phyloP scores from a whole-genome alignment of 108 stramenopile species.

The Ochromonas danica region DNA sequence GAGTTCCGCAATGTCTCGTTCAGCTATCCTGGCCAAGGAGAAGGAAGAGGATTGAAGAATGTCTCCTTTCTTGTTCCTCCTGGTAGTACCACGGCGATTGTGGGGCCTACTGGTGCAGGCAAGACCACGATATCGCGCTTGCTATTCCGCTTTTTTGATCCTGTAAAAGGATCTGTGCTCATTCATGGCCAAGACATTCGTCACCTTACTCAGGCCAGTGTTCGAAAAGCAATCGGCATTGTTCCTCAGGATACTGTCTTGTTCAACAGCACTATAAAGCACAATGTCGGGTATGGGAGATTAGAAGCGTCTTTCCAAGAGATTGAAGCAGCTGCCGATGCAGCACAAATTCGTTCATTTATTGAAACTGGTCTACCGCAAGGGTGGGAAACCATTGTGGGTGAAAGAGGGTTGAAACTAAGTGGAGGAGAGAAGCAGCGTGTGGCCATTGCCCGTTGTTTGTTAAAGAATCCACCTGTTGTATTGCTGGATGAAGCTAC shows the following conservation, averaged over 20 bases:
- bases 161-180: slow-evolving; percentile 61
- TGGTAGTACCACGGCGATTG: slow-evolving; percentile 85
- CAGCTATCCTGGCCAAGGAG: slow-evolving; percentile 80
- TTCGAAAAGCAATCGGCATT: slow-evolving; percentile 76
- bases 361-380: slow-evolving; percentile 57
- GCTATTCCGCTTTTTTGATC: slow-evolving; percentile 80
- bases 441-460: slow-evolving; percentile 73
- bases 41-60: slow-evolving; percentile 60
- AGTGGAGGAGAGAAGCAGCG: slow-evolving; percentile 72
- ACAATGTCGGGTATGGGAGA: slow-evolving; percentile 83
- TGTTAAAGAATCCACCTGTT: slow-evolving; percentile 88
- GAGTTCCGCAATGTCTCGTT: slow-evolving; percentile 90
- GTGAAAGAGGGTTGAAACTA: slow-evolving; percentile 92
- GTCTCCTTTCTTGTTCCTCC: slow-evolving; percentile 67
- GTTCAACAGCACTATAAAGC: slow-evolving; percentile 84
- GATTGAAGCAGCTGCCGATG: slow-evolving; percentile 65
- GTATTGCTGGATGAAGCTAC: slow-evolving; percentile 81
- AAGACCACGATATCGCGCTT: slow-evolving; percentile 81
- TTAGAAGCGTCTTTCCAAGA: slow-evolving; percentile 71
- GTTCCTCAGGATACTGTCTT: slow-evolving; percentile 93
- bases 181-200: slow-evolving; percentile 75
- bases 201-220: slow-evolving; percentile 63
- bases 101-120: slow-evolving; percentile 84
- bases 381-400: slow-evolving; percentile 90
- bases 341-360: neutral